phyloP scores from a whole-genome alignment of 495 filamentous ascomycete species.

The Aspergillus baeticus region DNA sequence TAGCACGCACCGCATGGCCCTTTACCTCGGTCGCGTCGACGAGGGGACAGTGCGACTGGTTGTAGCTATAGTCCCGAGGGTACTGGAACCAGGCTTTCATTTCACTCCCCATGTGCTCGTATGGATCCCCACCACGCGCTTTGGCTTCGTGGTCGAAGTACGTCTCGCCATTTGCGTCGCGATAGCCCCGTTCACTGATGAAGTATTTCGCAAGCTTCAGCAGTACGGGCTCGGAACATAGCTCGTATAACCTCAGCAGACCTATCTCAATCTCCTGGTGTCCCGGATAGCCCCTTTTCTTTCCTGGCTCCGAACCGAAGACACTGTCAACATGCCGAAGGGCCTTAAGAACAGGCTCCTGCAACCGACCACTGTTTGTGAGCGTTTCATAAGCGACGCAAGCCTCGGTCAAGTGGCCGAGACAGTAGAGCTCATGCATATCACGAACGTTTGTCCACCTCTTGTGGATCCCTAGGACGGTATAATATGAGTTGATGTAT shows the following conservation, averaged over 20 bases:
- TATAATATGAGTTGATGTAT: constrained; percentile 61
- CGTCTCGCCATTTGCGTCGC: constrained; percentile 29
- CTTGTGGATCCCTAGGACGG: constrained; percentile 49
- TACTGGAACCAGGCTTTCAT: constrained; percentile 11
- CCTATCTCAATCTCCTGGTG: constrained; percentile 62
- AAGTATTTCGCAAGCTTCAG: constrained; percentile 55
- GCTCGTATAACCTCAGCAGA: constrained; percentile 51
- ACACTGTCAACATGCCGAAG: constrained; percentile 49
- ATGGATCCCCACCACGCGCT: constrained; percentile 6
- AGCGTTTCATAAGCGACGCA: constrained; percentile 51
- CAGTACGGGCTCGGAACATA: constrained; percentile 43
- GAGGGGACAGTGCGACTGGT: constrained; percentile 30
- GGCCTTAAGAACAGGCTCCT: constrained; percentile 53
- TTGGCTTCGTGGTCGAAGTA: constrained; percentile 12
- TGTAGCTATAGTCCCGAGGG: constrained; percentile 7
- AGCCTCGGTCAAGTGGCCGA: constrained; percentile 59
- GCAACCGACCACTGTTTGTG: constrained; percentile 48
- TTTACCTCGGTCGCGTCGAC: constrained; percentile 53
- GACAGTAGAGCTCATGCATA: constrained; percentile 57
- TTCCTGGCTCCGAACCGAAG: constrained; percentile 48
- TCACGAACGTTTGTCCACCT: constrained; percentile 58
- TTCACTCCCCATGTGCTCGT: constrained; percentile 7
- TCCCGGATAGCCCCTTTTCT: constrained; percentile 58
- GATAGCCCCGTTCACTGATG: constrained; percentile 50
- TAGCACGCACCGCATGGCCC: constrained; percentile 59